Evolutionary conservation across 805 yeast species (phyloP), one percentile per base, ranked within the genome.

Genomic region (Yarrowia sp.): DNA sequence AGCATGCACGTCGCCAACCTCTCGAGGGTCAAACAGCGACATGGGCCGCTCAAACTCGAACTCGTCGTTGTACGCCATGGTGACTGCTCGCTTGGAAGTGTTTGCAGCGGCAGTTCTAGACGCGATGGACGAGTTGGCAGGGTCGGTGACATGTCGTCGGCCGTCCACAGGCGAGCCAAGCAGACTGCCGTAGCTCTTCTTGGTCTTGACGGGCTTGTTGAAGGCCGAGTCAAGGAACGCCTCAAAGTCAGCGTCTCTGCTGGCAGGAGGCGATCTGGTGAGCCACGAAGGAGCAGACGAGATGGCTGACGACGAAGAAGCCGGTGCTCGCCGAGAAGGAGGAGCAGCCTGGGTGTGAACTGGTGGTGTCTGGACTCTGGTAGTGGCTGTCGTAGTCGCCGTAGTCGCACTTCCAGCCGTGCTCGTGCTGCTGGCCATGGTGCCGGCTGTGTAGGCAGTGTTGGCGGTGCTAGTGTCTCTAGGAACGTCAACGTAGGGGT

Each of bases 1-100:
- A 11, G 22, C 22, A 3, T 38, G 69, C 19, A 53, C 59, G 19
- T 72, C 72, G 7, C 72, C 73, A 12, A 69, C 69, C 14, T 72
- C 72, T 35, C 71, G 67, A 16, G 67, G 70, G 5, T 71, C 72
- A 40, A 55, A 66, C 43, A 68, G 53, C 4, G 64, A 38, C 38
- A 38, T 45, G 22, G 42, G 67, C 14, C 61, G 49, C 16, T 59
- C 61, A 16, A 45, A 40, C 35, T 41, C 50, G 19, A 36, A 49
- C 59, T 68, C 58, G 36, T 59, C 49, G 11, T 46, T 46, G 50
- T 36, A 42, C 10, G 69, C 40, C 46, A 42, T 26, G 58, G 69
- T 68, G 36, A 45, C 48, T 14, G 48, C 67, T 14, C 53, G 32
- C 70, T 46, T 59, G 48, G 56, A 45, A 8, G 50, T 35, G 55